Base-by-base conservation (phyloP, 2,329 filamentous ascomycete species). In the Nothopassalora personata region DNA sequence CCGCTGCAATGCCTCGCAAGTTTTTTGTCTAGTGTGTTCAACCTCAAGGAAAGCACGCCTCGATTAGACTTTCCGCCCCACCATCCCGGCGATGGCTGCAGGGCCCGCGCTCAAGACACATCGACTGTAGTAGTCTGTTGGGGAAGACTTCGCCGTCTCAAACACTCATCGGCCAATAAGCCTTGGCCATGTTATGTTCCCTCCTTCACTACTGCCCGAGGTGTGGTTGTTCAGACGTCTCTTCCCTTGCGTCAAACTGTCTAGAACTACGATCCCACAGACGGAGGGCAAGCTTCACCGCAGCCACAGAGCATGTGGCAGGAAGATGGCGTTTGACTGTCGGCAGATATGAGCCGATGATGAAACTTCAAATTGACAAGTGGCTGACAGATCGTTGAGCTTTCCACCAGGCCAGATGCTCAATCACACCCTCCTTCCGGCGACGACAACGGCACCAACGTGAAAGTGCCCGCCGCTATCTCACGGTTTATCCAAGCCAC, bases 401-500 rank as follows among this genome's bases (percentile, higher is more conserved):
- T 2, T 23, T 23, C 23, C 23, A 23, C 23, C 23, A 23, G 23
- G 23, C 23, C 23, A 23, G 28, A 49, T 13, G 19, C 28, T 49
- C 28, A 49, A 43, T 8, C 39, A 43, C 39, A n/a, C 13, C 13
- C 39, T 43, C 4, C 11, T n/a, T 43, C 39, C 39, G 39, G 39
- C 39, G 39, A 43, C 11, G n/a, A 23, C 23, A 23, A 23, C 23
- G 23, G 23, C 23, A 23, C 23, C 46, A 49, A 30, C 46, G 28
- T 28, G 18, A 49, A 49, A 6, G 23, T 49, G 46, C 30, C 49
- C 49, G 34, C 49, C 49, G 49, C 49, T 34, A 51, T 51, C 27
- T 51, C 27, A 18, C 46, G 46, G 19, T 27, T 28, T 51, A 9
- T 56, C 34, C 31, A n/a, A 28, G 54, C 53, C 55, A 53, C 53